phyloP scores from a whole-genome alignment of 106 monocot genomes.

The Iris macrosiphon region DNA sequence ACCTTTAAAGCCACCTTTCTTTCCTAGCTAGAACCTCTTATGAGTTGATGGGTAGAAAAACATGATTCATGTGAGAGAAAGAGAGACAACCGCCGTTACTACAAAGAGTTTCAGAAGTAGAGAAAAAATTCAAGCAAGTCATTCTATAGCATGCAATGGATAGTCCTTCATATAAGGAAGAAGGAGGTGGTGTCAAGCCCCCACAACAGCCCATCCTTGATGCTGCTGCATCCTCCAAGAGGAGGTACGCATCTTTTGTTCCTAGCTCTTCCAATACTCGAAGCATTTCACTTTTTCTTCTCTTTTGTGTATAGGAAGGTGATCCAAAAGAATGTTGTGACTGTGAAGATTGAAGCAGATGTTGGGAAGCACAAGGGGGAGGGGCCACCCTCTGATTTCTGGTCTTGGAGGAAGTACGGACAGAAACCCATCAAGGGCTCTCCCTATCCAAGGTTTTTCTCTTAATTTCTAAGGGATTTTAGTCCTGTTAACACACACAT shows the following conservation, averaged over 20 bases:
- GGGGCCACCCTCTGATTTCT: conserved; percentile 42
- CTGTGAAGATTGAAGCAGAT: conserved; percentile 25
- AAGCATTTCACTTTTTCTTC: background rate
- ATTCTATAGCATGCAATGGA: no score
- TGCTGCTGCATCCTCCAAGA: conserved; percentile 10
- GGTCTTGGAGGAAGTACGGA: conserved; percentile 67
- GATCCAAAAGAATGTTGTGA: conserved; percentile 28
- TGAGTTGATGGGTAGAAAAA: background rate
- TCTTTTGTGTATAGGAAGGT: conserved; percentile 21
- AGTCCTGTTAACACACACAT: no score
- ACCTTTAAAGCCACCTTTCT: background rate
- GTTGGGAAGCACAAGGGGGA: conserved; percentile 25
- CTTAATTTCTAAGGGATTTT: background rate
- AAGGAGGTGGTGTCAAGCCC: no score
- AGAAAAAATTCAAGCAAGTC: background rate
- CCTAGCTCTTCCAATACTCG: background rate
- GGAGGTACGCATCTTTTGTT: background rate
- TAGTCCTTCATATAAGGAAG: no score
- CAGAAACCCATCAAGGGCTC: conserved; percentile 28
- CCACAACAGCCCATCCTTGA: background rate
- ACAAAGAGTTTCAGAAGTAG: conserved; percentile 1
- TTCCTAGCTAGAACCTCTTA: no score
- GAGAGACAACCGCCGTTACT: background rate
- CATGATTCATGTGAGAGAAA: conserved; percentile 8
- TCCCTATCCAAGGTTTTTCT: conserved; percentile 51